phyloP scores from a whole-genome alignment of 768 basidiomycete species.

The Pisolithus microcarpus region DNA sequence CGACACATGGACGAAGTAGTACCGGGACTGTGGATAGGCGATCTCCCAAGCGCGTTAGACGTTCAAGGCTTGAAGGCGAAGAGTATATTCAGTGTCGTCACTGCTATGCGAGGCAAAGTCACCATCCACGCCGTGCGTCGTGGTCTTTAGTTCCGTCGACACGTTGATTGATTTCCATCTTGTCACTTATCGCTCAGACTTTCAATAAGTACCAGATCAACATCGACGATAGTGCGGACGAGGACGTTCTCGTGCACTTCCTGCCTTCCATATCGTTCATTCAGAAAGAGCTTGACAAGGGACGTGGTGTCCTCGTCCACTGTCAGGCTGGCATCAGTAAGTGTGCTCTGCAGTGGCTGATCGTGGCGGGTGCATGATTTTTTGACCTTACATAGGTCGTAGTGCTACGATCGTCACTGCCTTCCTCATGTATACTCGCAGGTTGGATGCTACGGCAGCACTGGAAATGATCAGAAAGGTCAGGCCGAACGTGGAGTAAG shows the following conservation, averaged over 20 bases:
- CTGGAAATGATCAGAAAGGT: constrained; percentile 59
- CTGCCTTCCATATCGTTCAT: constrained; percentile 80
- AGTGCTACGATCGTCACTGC: constrained; percentile 83
- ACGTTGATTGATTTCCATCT: background rate
- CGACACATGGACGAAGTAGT: constrained; percentile 68
- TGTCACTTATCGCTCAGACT: constrained; percentile 39
- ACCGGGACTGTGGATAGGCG: constrained; percentile 79
- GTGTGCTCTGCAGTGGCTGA: constrained; percentile 21
- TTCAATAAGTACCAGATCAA: constrained; percentile 75
- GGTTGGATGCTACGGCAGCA: constrained; percentile 52
- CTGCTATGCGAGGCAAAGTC: constrained; percentile 64
- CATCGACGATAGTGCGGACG: constrained; percentile 67
- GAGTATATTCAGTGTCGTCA: constrained; percentile 70
- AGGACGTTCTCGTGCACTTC: constrained; percentile 74
- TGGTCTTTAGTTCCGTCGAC: background rate
- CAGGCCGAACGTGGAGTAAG: constrained; percentile 69
- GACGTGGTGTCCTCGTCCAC: constrained; percentile 76
- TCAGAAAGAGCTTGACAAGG: constrained; percentile 66
- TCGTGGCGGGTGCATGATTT: background rate
- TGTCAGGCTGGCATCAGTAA: constrained; percentile 86
- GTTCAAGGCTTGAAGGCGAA: constrained; percentile 52
- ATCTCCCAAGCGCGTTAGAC: constrained; percentile 64
- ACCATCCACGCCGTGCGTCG: constrained; percentile 54
- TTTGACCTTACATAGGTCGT: constrained; percentile 45
- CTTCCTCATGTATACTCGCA: constrained; percentile 74